Conservation (phyloP, 257 asterid species). For the Solanum bulbocastanum region DNA sequence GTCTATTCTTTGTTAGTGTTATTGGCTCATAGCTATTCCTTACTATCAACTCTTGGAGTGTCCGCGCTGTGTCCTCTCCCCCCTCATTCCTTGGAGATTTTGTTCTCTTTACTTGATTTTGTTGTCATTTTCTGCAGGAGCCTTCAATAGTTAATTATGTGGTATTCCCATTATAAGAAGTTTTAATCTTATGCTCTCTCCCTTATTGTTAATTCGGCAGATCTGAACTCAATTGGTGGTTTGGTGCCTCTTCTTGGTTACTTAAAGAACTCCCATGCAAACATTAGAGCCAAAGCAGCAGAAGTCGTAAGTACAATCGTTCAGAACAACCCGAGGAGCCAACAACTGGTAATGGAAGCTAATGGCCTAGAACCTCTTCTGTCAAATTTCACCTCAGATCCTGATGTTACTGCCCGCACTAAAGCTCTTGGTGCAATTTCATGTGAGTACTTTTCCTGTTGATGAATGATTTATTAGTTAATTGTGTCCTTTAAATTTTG, state of each 20-base stretch:
- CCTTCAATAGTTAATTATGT: background rate
- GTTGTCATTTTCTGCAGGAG: background rate
- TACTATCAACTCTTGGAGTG: background rate
- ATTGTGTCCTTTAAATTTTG: background rate
- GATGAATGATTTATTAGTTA: background rate
- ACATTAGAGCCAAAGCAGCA: constrained; percentile 88
- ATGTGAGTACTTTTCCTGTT: constrained; percentile 29
- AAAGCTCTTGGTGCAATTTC: constrained; percentile 90
- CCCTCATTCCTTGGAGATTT: background rate
- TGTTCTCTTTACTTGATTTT: background rate
- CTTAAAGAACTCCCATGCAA: constrained; percentile 60
- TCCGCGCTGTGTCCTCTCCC: background rate
- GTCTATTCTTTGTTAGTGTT: background rate
- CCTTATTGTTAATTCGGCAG: constrained; percentile 17
- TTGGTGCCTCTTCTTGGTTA: constrained; percentile 65
- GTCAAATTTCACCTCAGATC: constrained; percentile 58
- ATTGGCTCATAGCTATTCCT: background rate
- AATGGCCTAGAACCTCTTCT: constrained; percentile 73
- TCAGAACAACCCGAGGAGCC: constrained; percentile 88
- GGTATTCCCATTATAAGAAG: background rate
- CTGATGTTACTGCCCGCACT: constrained; percentile 67
- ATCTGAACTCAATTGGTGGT: constrained; percentile 88
- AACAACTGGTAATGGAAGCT: constrained; percentile 80
- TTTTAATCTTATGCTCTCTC: background rate
- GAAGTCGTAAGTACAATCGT: constrained; percentile 85